Evolutionary conservation across 345 rosid genomes (phyloP), one percentile per base, ranked within the genome.

Genomic region (Boechera retrofracta): DNA sequence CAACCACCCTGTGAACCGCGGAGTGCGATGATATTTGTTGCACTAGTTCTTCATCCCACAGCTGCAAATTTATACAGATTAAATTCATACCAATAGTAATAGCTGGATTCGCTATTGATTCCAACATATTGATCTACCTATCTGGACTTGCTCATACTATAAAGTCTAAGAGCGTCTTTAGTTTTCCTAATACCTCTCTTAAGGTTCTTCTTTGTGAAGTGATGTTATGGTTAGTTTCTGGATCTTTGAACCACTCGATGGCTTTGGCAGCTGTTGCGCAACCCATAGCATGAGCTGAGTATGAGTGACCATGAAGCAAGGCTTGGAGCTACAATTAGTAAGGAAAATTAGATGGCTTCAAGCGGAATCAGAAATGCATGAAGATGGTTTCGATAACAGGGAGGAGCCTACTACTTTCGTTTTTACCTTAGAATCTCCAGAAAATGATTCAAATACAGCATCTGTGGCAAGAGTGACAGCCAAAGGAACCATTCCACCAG

Each of bases 261-360:
- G 99, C 76, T 74, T 88, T 95, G 64, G 76, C 85, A 55, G 99
- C 98, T 57, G 98, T 97, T 29, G 86, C 77, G 64, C 98, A 95
- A 47, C 97, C 99, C 89, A 89, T 84, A 64, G 98, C 94, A 84
- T 95, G 98, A 61, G 97, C 98, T 45, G 95, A 61, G 78, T 94
- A 92, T 6, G 98, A 92, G 79, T 94, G 98, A 66, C 98, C 98
- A 77, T 92, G 98, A 79, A 94, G 84, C 77, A 94, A 89, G 32
- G 97, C 98, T 80, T 86, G 83, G 69, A 94, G 94, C 98, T 94
- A 75, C 78, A 81, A 74, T 71, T 67, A 82, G 10, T 24, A 9
- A 41, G 21, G 4, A 36, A 38, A 36, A 13, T 69, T 63, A 79
- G 71, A 69, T 39, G 61, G 72, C 31, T 60, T 42, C 39, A 64